A percentile compares a stretch with the other conserved stretches of the same genome.
Evolutionary conservation across 257 asterid genomes (phyloP).

Genomic region (Solanum etuberosum): DNA sequence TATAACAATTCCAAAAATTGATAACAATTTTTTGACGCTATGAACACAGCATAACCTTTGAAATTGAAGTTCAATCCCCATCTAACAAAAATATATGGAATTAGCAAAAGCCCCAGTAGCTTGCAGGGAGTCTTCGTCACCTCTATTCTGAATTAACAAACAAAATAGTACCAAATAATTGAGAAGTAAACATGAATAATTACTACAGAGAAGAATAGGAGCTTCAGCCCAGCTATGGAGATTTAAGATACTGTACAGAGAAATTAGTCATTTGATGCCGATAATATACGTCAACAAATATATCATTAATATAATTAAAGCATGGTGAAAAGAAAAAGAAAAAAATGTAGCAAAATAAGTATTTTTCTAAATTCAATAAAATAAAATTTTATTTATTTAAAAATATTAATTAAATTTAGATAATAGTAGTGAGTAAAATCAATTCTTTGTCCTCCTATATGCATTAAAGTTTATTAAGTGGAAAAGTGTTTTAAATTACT

Average conservation of each 20-base stretch:
- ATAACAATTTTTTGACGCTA: slow-evolving; percentile 8
- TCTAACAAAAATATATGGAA: neutral
- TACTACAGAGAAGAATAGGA: neutral
- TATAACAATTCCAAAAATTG: slow-evolving; percentile 10
- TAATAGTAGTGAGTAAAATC: too few relatives aligned
- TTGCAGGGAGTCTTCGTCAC: neutral
- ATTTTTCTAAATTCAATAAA: too few relatives aligned
- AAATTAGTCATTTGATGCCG: neutral
- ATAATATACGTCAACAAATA: neutral
- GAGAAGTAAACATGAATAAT: neutral
- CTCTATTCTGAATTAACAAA: neutral
- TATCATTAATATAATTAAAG: neutral
- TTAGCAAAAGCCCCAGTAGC: neutral
- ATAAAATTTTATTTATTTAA: too few relatives aligned
- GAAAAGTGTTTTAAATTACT: too few relatives aligned
- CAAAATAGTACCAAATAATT: neutral
- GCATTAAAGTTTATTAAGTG: neutral
- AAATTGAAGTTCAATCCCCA: slow-evolving; percentile 20
- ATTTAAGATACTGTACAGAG: neutral
- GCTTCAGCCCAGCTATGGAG: neutral
- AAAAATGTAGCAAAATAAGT: neutral
- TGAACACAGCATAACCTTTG: slow-evolving; percentile 9
- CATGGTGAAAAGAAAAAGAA: neutral
- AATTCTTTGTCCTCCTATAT: too few relatives aligned
- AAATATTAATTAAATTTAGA: too few relatives aligned